Evolutionary conservation across 441 rosid species (phyloP).

Genomic region (Populus trichocarpa): DNA sequence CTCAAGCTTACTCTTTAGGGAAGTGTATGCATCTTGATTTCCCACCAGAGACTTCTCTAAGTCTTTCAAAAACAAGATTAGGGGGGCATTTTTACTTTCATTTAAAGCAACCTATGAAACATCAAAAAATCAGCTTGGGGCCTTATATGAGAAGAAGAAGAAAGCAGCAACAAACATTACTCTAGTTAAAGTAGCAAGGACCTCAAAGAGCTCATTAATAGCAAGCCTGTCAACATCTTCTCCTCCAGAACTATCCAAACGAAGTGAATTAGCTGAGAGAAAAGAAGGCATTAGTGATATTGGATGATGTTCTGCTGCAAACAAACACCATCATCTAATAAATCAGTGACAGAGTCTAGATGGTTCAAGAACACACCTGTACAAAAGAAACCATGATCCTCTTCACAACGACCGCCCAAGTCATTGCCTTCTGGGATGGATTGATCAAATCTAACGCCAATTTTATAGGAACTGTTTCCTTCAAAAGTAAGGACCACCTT

Average conservation of each 20-base stretch:
- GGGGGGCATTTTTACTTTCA: slow-evolving; percentile 68
- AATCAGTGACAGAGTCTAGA: not conserved
- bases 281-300: not conserved
- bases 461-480: slow-evolving; percentile 80
- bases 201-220: slow-evolving; percentile 88
- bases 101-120: slow-evolving; percentile 58
- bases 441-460: slow-evolving; percentile 94
- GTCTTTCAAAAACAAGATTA: slow-evolving; percentile 86
- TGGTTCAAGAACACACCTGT: slow-evolving; percentile 47
- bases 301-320: slow-evolving; percentile 1
- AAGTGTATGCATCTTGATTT: slow-evolving; percentile 65
- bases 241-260: slow-evolving; percentile 72
- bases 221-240: slow-evolving; percentile 87
- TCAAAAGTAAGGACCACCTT: slow-evolving; percentile 92
- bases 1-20: slow-evolving; percentile 75
- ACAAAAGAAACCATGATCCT: slow-evolving; percentile 92
- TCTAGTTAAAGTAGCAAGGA: slow-evolving; percentile 21
- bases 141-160: not conserved
- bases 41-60: slow-evolving; percentile 85
- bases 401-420: slow-evolving; percentile 96
- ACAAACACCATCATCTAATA: not conserved
- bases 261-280: slow-evolving; percentile 70
- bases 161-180: slow-evolving; percentile 6
- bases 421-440: slow-evolving; percentile 86
- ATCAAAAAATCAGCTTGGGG: slow-evolving; percentile 23